These are phyloP conservation scores for Helianthus tuberosus DNA, from an alignment of 129 eudicot species.

Conservation along the genomic window DNA sequence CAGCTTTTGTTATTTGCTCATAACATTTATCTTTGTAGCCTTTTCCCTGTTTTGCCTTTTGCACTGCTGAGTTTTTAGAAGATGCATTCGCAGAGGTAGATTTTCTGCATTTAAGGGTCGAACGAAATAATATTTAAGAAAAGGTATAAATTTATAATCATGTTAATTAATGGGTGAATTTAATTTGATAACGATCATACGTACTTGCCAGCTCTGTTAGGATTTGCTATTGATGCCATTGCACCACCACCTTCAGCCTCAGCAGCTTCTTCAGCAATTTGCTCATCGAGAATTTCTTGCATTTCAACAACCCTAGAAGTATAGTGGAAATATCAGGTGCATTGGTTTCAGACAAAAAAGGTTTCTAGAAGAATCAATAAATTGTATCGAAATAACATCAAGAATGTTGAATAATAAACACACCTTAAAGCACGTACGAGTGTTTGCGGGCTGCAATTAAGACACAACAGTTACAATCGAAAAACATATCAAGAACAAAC, in stretches of 20 bases:
- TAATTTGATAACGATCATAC: slow-evolving; percentile 20
- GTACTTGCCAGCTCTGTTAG: slow-evolving; percentile 60
- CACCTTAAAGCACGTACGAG: slow-evolving; percentile 98
- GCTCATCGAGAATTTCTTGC: slow-evolving; percentile 96
- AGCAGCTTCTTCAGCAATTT: slow-evolving; percentile 96
- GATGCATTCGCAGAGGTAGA: slow-evolving; percentile 50
- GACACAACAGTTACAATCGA: background rate
- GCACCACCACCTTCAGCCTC: slow-evolving; percentile 99
- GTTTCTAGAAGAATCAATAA: slow-evolving; percentile 19
- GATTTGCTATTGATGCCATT: slow-evolving; percentile 85
- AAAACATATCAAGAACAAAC: background rate
- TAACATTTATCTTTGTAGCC: slow-evolving; percentile 96
- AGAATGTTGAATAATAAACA: slow-evolving; percentile 25
- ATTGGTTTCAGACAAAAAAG: slow-evolving; percentile 3
- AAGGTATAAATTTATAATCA: background rate
- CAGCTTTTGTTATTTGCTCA: slow-evolving; percentile 81
- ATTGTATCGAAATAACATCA: slow-evolving; percentile 3
- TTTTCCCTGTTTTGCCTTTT: slow-evolving; percentile 82
- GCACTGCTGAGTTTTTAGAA: slow-evolving; percentile 27
- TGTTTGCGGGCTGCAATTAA: slow-evolving; percentile 86
- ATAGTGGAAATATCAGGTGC: background rate
- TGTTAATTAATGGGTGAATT: background rate
- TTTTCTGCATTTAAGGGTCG: slow-evolving; percentile 43
- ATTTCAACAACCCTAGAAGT: slow-evolving; percentile 88
- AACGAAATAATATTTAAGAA: no score